Evolutionary conservation across 2,329 filamentous ascomycete genomes (phyloP).

Genomic region (Periconia digitata): DNA sequence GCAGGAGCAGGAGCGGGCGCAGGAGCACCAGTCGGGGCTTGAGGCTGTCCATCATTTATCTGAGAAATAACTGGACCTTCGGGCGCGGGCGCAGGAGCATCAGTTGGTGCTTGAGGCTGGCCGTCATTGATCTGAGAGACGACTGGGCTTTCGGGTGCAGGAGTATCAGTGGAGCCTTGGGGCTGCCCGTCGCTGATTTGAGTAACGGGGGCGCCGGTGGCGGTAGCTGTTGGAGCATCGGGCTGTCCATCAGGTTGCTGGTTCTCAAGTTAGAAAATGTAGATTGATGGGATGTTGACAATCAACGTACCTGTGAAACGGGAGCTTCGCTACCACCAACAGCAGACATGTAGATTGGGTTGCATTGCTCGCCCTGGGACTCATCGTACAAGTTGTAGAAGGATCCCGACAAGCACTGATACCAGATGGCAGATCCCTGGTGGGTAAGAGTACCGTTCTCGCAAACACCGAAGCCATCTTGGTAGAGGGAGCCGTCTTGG

Average conservation of each 20-base stretch:
- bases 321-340: slow-evolving; percentile 4
- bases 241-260: slow-evolving; percentile 10
- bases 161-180: slow-evolving; percentile 19
- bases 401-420: slow-evolving; percentile 70
- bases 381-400: slow-evolving; percentile 86
- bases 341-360: slow-evolving; percentile 37
- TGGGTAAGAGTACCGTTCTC: slow-evolving; percentile 69
- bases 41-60: slow-evolving; percentile 26
- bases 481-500: slow-evolving; percentile 71
- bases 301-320: slow-evolving; percentile 4
- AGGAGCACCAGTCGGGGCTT: slow-evolving; percentile 19
- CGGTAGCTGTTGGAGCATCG: slow-evolving; percentile 8
- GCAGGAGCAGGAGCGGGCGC: slow-evolving; percentile 7
- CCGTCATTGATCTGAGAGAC: slow-evolving; percentile 30
- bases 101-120: slow-evolving; percentile 22
- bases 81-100: slow-evolving; percentile 9
- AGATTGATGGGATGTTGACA: neutral
- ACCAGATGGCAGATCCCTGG: slow-evolving; percentile 67
- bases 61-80: slow-evolving; percentile 7
- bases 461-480: slow-evolving; percentile 73
- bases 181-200: slow-evolving; percentile 27
- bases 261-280: slow-evolving; percentile 20
- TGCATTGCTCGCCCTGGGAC: slow-evolving; percentile 69
- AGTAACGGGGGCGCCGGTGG: slow-evolving; percentile 3
- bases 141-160: slow-evolving; percentile 19